Evolutionary conservation across 176 grass and related monocot genomes (phyloP), one percentile per base, ranked within the genome.

Genomic region (Phyllostachys edulis): DNA sequence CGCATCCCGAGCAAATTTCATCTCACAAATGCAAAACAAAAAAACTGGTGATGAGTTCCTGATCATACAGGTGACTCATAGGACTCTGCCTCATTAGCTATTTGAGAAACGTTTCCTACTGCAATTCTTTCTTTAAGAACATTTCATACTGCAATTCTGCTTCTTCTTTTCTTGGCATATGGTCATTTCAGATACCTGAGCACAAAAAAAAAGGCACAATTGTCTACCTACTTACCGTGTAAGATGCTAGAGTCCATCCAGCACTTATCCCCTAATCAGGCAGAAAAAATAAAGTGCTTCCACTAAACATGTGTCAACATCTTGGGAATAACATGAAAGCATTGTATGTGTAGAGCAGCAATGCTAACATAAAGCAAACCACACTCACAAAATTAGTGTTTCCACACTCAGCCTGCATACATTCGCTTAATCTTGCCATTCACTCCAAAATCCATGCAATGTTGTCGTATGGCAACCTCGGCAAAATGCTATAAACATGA

Each of bases 221-320:
- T 55, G 67, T 82, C 23, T 59, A 76, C 14, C 70, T 9, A 18
- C 21, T 40, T 75, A 65, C 13, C 32, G 29, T 86, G 21, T 11
- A 86, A 71, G 64, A 86, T 41, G 72, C 78, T 75, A 45, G 50
- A 87, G 63, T 52, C 29, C 37, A 49, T 40, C 47, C 50, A 21
- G 66, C n/a, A 57, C 84, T 90, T 82, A 67, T 82, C 73, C 7
- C 21, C 38, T 82, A 26, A 86, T 86, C 84, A 72, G 57, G 36
- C 39, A 66, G 37, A 37, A 37, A 17, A 45, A 77, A 66, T 9
- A 11, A 21, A 80, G 79, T 49, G 57, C 21, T 57, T 64, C 72
- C 66, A 78, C 79, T 77, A 34, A 82, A 86, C 73, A 90, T 71
- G 63, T 77, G 40, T 82, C 88, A 59, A 86, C 79, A 47, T 90